Evolutionary conservation across 345 rosid species (phyloP).

Genomic region (rapeseed (Brassica napus)): Da-Ae NC_063452.1:26541001-26541500

Average conservation of each 20-base stretch:
- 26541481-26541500: too few species aligned
- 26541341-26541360: not conserved
- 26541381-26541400: too few species aligned
- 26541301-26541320: not conserved
- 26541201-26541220: not conserved
- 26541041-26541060: too few species aligned
- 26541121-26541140: not conserved
- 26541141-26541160: not conserved
- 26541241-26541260: not conserved
- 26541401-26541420: too few species aligned
- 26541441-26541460: too few species aligned
- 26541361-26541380: not conserved
- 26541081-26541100: not conserved
- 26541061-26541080: too few species aligned
- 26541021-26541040: too few species aligned
- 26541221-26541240: not conserved
- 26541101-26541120: not conserved
- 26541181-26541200: not conserved
- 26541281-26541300: not conserved
- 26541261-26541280: constrained; percentile 4
- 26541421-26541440: too few species aligned
- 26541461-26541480: too few species aligned
- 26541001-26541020: too few species aligned
- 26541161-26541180: not conserved
- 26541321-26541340: not conserved